Evolutionary conservation across 345 rosid species (phyloP).

Genomic region (Raphanus raphanistrum): DNA sequence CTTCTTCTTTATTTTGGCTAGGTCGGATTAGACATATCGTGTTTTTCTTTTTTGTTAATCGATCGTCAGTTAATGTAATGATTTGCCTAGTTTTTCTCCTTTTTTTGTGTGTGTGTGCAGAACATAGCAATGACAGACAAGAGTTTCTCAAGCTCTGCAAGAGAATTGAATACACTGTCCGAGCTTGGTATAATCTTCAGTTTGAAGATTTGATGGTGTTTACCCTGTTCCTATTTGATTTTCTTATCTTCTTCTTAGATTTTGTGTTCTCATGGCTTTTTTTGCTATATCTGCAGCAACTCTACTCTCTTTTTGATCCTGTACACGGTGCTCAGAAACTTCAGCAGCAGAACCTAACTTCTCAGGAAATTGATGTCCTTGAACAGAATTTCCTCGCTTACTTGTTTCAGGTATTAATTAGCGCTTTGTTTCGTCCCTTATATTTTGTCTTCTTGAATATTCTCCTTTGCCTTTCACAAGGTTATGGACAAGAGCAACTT

Average conservation of each 20-base stretch:
- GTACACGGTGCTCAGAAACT: constrained; percentile 69
- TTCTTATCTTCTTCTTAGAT: background rate
- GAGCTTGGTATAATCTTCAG: constrained; percentile 95
- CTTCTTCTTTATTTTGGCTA: background rate
- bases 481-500: constrained; percentile 98
- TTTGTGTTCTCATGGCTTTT: background rate
- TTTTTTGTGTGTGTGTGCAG: constrained; percentile 40
- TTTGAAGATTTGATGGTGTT: constrained; percentile 94
- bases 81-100: background rate
- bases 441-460: too few relatives aligned
- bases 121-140: constrained; percentile 60
- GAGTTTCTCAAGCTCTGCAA: constrained; percentile 91
- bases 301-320: constrained; percentile 92
- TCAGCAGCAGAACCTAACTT: constrained; percentile 69
- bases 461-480: constrained; percentile 30
- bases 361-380: constrained; percentile 67
- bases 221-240: background rate
- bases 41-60: background rate
- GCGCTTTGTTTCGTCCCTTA: background rate
- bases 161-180: constrained; percentile 89
- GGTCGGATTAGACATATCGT: background rate
- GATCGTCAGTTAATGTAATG: background rate
- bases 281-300: constrained; percentile 59
- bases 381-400: constrained; percentile 86
- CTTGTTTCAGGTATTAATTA: constrained; percentile 70